A percentile compares a stretch with the other conserved stretches of the same genome.
Conservation (phyloP, 2,329 filamentous ascomycete genomes). For the Dactylellina haptotyla region DNA sequence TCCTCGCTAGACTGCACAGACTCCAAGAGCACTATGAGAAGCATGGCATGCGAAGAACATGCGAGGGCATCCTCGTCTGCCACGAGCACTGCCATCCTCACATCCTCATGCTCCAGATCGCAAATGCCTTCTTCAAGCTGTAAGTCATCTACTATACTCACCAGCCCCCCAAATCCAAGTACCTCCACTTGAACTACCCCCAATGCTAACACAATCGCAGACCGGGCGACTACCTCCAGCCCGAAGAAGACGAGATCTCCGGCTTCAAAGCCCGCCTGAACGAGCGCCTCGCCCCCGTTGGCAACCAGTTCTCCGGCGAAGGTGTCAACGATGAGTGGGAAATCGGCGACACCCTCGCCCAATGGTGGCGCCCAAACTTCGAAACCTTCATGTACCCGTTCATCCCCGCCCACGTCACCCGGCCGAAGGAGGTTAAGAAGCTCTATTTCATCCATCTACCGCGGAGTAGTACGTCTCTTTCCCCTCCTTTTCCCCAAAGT, state of each 20-base stretch:
- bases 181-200: not conserved
- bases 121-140: slow-evolving; percentile 99
- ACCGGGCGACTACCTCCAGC: slow-evolving; percentile 90
- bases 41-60: slow-evolving; percentile 96
- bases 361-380: slow-evolving; percentile 99
- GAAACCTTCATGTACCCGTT: slow-evolving; percentile 99
- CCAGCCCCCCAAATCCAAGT: not conserved
- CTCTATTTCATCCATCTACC: slow-evolving; percentile 96
- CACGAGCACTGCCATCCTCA: slow-evolving; percentile 99
- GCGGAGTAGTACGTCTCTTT: slow-evolving; percentile 77
- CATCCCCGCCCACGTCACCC: slow-evolving; percentile 91
- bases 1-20: slow-evolving; percentile 88
- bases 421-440: slow-evolving; percentile 99
- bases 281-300: slow-evolving; percentile 91
- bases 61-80: slow-evolving; percentile 95
- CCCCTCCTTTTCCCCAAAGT: not conserved
- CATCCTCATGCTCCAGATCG: slow-evolving; percentile 98
- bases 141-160: slow-evolving; percentile 60
- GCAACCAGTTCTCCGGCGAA: slow-evolving; percentile 80
- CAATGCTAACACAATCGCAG: slow-evolving; percentile 60
- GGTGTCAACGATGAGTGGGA: slow-evolving; percentile 94
- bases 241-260: slow-evolving; percentile 87
- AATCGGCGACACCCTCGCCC: slow-evolving; percentile 90
- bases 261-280: slow-evolving; percentile 96
- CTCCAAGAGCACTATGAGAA: slow-evolving; percentile 93